Evolutionary conservation across 163 green algal species (phyloP).

Genomic region (Scenedesmus sp.): DNA sequence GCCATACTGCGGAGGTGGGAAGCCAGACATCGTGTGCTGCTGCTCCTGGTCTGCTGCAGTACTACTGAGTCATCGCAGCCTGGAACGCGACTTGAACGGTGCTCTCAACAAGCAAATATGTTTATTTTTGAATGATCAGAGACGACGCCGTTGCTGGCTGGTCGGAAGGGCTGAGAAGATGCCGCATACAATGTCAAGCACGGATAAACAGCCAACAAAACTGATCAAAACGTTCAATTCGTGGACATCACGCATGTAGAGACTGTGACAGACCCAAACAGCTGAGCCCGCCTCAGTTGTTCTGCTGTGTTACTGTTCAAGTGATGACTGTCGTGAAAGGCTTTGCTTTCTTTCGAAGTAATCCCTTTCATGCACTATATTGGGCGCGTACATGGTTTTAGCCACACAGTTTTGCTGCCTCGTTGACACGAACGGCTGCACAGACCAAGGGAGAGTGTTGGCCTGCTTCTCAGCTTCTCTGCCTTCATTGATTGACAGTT

Average conservation of each 20-base stretch:
- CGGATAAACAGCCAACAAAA: not conserved
- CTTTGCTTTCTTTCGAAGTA: not conserved
- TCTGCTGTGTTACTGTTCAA: not conserved
- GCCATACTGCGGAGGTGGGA: slow-evolving; percentile 20
- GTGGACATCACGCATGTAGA: not conserved
- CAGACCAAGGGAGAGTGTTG: not conserved
- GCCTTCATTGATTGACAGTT: not conserved
- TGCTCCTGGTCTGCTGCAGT: slow-evolving; percentile 13
- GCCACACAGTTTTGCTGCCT: not conserved
- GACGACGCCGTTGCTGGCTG: not conserved
- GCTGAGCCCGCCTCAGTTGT: not conserved
- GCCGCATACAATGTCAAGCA: not conserved
- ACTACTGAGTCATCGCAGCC: not conserved
- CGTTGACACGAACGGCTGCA: not conserved
- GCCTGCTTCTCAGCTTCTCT: not conserved
- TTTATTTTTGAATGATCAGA: not conserved
- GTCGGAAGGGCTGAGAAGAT: not conserved
- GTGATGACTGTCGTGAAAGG: not conserved
- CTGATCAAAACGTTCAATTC: not conserved
- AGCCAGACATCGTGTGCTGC: slow-evolving; percentile 13
- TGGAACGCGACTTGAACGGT: not conserved
- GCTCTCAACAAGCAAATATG: not conserved
- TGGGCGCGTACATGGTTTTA: not conserved
- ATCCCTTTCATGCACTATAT: not conserved
- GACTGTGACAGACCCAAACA: not conserved